Percentiles rank a stretch among this genome's conserved stretches.
phyloP scores from a whole-genome alignment of 345 rosid species.

The Hibiscus syriacus region DNA sequence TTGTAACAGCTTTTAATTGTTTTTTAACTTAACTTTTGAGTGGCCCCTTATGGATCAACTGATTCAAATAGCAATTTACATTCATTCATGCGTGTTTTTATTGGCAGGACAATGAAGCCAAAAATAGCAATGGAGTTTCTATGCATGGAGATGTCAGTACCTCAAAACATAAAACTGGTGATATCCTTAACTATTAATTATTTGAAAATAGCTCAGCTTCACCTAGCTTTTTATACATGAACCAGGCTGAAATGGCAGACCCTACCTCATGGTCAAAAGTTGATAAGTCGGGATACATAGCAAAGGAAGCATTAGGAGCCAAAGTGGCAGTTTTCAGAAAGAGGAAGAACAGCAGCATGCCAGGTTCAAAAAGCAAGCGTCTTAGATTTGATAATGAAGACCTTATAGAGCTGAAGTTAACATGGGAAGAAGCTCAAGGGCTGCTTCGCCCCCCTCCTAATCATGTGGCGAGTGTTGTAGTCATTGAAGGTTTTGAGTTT shows the following conservation, averaged over 20 bases:
- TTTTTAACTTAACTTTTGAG: neutral
- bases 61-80: neutral
- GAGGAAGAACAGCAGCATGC: constrained; percentile 60
- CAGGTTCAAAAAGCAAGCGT: constrained; percentile 71
- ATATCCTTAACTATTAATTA: constrained; percentile 23
- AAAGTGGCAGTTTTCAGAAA: constrained; percentile 46
- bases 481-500: constrained; percentile 79
- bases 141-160: constrained; percentile 58
- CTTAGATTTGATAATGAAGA: constrained; percentile 69
- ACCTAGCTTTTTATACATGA: constrained; percentile 25
- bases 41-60: neutral
- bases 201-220: constrained; percentile 16
- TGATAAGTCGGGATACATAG: constrained; percentile 60
- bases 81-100: constrained; percentile 6
- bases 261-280: constrained; percentile 57
- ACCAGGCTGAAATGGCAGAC: constrained; percentile 67
- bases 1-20: neutral
- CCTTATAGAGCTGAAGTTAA: constrained; percentile 61
- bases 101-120: constrained; percentile 66
- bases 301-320: constrained; percentile 58
- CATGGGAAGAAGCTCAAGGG: constrained; percentile 95
- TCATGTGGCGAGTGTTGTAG: constrained; percentile 48
- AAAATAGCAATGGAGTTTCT: constrained; percentile 34
- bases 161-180: constrained; percentile 17
- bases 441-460: constrained; percentile 78